Conservation (phyloP, 2,329 filamentous ascomycete genomes). For the Colletotrichum caudatum region DNA sequence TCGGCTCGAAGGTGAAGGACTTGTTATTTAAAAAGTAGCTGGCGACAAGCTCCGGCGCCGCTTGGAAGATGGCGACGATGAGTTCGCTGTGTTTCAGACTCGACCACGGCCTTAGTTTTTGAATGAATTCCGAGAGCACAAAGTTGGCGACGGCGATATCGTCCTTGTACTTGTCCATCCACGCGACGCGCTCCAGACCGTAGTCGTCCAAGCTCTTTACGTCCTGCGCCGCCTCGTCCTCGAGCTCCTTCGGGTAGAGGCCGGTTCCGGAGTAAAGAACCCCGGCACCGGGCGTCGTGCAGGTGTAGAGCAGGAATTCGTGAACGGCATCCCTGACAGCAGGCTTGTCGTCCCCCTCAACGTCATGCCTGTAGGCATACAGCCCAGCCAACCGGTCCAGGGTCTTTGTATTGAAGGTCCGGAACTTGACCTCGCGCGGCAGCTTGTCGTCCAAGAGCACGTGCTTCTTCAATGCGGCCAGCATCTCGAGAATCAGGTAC, state of each 20-base stretch:
- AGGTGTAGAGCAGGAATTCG: slow-evolving; percentile 79
- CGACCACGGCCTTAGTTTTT: slow-evolving; percentile 85
- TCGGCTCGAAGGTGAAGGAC: slow-evolving; percentile 89
- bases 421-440: slow-evolving; percentile 78
- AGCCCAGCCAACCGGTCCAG: slow-evolving; percentile 78
- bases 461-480: slow-evolving; percentile 76
- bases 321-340: slow-evolving; percentile 78
- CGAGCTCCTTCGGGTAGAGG: slow-evolving; percentile 83
- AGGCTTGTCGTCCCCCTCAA: slow-evolving; percentile 54
- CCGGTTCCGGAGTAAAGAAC: slow-evolving; percentile 81
- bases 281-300: slow-evolving; percentile 79
- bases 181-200: slow-evolving; percentile 76
- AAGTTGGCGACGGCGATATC: slow-evolving; percentile 83
- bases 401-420: slow-evolving; percentile 79
- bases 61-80: slow-evolving; percentile 81
- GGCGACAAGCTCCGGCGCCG: slow-evolving; percentile 86
- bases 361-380: slow-evolving; percentile 70
- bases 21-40: slow-evolving; percentile 87
- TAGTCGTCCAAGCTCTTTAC: slow-evolving; percentile 65
- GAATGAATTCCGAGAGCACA: slow-evolving; percentile 81
- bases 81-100: slow-evolving; percentile 85
- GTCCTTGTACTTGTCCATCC: slow-evolving; percentile 75
- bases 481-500: slow-evolving; percentile 78
- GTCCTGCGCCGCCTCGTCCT: slow-evolving; percentile 57
- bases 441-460: slow-evolving; percentile 82